Base-by-base conservation (phyloP, 2,329 filamentous ascomycete genomes). In the Rutstroemia sp. region DNA sequence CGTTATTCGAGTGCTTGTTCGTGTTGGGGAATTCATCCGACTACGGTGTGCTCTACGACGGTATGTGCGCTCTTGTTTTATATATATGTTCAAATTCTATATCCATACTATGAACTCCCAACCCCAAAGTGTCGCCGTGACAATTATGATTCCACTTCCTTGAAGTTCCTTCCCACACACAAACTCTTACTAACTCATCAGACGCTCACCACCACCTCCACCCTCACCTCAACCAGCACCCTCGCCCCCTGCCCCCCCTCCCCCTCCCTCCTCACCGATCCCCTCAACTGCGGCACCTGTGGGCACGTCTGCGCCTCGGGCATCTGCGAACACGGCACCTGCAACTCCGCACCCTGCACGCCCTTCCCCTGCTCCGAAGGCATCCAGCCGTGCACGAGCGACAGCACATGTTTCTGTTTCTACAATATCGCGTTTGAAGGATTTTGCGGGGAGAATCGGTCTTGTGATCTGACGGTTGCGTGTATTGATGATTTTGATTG, bases 1-100 rank as follows among this genome's bases (percentile, higher is more conserved):
- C 36, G 42, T 2, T 59, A 59, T 19, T 49, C 49, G 16, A 54
- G 45, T 17, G 57, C 57, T 14, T 59, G 55, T 48, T 57, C 54
- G 17, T 59, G 57, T 40, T 54, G 51, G 27, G 57, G 57, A 4
- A 34, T 57, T 36, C 4, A 34, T 14, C 53, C 46, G n/a, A 34
- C n/a, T 44, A 55, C 46, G 4, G 21, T 34, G 39, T 25, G 39
- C 45, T 5, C 7, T 42, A 46, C 42, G 5, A 46, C 42, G 9
- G 42, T 14, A 46, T 19, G 12, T 21, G 19, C 4, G 10, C 19
- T 1, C 14, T 4, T 19, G n/a, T 19, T 25, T 10, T 42, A 12
- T 34, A 34, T 4, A 34, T 12, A 3, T 10, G 3, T 34, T 2
- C 30, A 34, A 10, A 34, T 12, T 34, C 8, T 4, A 12, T 34